These are phyloP conservation scores for Diplodia corticola DNA, from an alignment of 2,329 filamentous ascomycete genomes.

Conservation along the genomic window DNA sequence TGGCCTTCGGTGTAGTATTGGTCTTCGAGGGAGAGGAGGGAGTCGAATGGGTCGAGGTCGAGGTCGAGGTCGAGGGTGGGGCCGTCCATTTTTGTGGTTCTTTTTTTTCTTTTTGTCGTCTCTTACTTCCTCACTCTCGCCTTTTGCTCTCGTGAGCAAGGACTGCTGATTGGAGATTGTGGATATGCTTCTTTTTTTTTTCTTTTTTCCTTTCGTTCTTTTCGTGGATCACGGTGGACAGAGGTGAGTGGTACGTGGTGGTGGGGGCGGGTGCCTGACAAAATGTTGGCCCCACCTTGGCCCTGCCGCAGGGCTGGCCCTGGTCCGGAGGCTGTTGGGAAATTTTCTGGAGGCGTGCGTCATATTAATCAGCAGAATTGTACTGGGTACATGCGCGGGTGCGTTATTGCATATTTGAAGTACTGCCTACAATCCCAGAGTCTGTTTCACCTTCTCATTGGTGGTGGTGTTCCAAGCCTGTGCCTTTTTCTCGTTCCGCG, in stretches of 20 bases:
- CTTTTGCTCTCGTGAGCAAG: neutral
- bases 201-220: neutral
- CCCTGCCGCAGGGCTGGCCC: neutral
- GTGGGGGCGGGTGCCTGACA: neutral
- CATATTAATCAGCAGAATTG: conserved; percentile 10
- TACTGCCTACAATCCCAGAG: neutral
- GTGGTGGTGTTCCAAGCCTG: neutral
- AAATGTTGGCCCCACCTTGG: neutral
- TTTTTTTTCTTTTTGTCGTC: neutral
- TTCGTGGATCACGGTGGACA: too few relatives aligned
- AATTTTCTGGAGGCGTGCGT: neutral
- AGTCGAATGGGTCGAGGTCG: conserved; percentile 55
- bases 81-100: neutral
- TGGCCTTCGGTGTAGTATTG: conserved; percentile 83
- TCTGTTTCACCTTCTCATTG: neutral
- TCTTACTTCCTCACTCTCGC: too few relatives aligned
- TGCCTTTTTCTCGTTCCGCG: neutral
- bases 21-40: conserved; percentile 61
- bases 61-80: neutral
- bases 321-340: neutral
- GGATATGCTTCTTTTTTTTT: neutral
- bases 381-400: neutral
- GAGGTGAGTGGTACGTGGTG: neutral
- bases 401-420: neutral
- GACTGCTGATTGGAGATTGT: neutral